Conservation (phyloP, 495 filamentous ascomycete genomes). For the Parathielavia appendiculata region DNA sequence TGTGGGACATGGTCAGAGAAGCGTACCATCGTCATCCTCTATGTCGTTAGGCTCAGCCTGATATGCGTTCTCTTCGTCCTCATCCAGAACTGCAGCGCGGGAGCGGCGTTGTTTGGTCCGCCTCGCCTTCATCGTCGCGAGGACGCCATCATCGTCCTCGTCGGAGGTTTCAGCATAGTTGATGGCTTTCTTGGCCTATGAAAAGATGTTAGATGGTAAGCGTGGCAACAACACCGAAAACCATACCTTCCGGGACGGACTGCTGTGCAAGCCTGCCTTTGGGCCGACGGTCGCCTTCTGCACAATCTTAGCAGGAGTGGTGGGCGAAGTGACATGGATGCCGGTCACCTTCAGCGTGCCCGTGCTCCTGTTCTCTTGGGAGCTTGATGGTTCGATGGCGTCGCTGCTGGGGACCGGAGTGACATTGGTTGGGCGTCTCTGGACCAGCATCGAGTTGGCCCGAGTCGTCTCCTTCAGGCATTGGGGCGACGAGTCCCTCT, state of each 20-base stretch:
- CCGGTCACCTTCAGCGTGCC: conserved; percentile 43
- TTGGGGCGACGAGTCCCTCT: conserved; percentile 28
- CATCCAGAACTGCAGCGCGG: conserved; percentile 36
- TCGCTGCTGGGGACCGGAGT: conserved; percentile 84
- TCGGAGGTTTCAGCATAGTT: conserved; percentile 64
- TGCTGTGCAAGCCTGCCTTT: conserved; percentile 39
- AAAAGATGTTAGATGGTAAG: conserved; percentile 14
- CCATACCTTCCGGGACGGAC: conserved; percentile 57
- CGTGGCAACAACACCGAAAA: not conserved
- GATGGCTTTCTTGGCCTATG: conserved; percentile 50
- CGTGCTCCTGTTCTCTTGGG: conserved; percentile 47
- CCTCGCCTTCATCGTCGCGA: conserved; percentile 39
- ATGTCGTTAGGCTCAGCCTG: conserved; percentile 49
- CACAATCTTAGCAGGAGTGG: conserved; percentile 36
- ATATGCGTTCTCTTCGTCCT: conserved; percentile 63
- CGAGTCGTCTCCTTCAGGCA: conserved; percentile 44
- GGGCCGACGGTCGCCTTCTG: conserved; percentile 28
- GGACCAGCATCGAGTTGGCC: conserved; percentile 37
- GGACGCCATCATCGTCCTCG: conserved; percentile 57
- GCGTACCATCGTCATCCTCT: conserved; percentile 54
- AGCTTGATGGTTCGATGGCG: conserved; percentile 51
- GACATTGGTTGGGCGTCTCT: conserved; percentile 43
- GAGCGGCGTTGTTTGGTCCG: conserved; percentile 31
- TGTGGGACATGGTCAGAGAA: not conserved
- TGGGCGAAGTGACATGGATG: conserved; percentile 34